A percentile compares a stretch with the other conserved stretches of the same genome.
Evolutionary conservation across 1,284 basidiomycete genomes (phyloP).

Genomic region (Apiotrichum veenhuisii): DNA sequence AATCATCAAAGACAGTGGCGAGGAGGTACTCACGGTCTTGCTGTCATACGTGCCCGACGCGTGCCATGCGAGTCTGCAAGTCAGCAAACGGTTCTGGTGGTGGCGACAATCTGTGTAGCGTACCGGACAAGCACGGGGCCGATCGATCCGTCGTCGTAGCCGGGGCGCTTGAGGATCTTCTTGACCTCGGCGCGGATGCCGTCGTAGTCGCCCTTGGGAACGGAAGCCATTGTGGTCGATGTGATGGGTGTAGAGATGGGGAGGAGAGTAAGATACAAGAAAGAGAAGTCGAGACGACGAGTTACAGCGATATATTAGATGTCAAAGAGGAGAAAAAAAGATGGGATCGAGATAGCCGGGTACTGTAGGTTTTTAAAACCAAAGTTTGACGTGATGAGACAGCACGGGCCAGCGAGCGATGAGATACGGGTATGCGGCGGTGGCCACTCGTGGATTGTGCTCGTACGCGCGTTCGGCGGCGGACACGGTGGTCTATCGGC

Average conservation of each 20-base stretch:
- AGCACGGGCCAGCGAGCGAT: too few species aligned
- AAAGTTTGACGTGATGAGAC: too few species aligned
- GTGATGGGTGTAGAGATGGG: background rate
- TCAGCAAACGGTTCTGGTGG: background rate
- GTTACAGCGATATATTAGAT: background rate
- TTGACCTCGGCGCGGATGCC: slow-evolving; percentile 43
- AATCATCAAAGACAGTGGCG: too few species aligned
- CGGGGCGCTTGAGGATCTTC: slow-evolving; percentile 46
- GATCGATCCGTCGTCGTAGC: slow-evolving; percentile 49
- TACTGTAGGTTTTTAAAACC: too few species aligned
- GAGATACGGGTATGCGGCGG: too few species aligned
- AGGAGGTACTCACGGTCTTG: slow-evolving; percentile 34
- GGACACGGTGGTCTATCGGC: too few species aligned
- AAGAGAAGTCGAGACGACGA: background rate
- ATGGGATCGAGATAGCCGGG: too few species aligned
- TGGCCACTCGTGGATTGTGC: too few species aligned
- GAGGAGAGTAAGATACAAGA: background rate
- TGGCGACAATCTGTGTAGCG: too few species aligned
- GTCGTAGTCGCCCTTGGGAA: slow-evolving; percentile 41
- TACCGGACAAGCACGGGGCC: slow-evolving; percentile 48
- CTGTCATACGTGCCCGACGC: slow-evolving; percentile 51
- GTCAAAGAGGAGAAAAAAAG: too few species aligned
- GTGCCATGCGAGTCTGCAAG: slow-evolving; percentile 55
- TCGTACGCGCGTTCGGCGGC: too few species aligned
- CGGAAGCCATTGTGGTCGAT: slow-evolving; percentile 24